A percentile compares a stretch with the other conserved stretches of the same genome.
These are phyloP conservation scores for Mentha longifolia DNA, from an alignment of 257 asterid species.

Conservation along the genomic window DNA sequence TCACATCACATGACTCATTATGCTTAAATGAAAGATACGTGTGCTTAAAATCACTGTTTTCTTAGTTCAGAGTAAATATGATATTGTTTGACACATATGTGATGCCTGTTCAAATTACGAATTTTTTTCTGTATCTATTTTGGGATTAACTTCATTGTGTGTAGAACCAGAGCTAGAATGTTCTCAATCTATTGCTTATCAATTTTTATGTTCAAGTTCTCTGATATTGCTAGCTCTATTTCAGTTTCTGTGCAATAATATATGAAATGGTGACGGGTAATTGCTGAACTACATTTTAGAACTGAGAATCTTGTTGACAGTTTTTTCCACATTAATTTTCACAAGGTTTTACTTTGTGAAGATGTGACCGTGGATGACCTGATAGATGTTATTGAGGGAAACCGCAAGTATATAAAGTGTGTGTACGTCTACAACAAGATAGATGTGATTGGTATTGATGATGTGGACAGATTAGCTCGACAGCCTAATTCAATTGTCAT, in stretches of 20 bases:
- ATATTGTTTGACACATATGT: constrained; percentile 4
- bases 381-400: no score
- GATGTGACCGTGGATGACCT: constrained; percentile 99
- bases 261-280: constrained; percentile 12
- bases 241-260: neutral
- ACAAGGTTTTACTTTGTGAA: constrained; percentile 88
- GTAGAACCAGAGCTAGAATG: neutral
- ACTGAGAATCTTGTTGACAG: constrained; percentile 16
- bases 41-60: neutral
- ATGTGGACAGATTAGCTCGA: constrained; percentile 91
- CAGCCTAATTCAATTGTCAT: constrained; percentile 95
- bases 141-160: constrained; percentile 6
- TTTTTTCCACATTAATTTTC: constrained; percentile 32
- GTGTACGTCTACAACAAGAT: no score
- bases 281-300: constrained; percentile 22
- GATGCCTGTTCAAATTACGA: constrained; percentile 1
- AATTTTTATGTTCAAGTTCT: constrained; percentile 1
- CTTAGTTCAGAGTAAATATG: neutral
- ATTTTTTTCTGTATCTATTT: constrained; percentile 5
- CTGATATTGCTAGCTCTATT: neutral
- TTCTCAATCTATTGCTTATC: neutral
- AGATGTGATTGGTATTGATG: constrained; percentile 98
- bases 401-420: no score
- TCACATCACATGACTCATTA: neutral
- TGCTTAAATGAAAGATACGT: neutral